These are phyloP conservation scores for Crithidia expoeki DNA, from an alignment of 208 protist genomes.

Conservation along the genomic window DNA sequence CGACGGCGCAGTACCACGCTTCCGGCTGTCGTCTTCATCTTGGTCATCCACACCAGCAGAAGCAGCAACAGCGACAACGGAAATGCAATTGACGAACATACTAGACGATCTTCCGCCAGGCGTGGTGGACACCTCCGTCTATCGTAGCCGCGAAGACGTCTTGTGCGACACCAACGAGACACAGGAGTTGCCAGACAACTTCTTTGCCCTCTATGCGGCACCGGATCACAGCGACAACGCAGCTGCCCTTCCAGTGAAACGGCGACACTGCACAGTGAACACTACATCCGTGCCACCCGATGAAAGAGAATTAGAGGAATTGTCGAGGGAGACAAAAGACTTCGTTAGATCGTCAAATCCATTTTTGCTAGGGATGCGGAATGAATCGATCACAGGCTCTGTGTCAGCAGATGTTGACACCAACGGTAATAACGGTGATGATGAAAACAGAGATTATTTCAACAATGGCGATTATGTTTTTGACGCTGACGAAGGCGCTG, in stretches of 20 bases:
- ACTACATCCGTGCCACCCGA: no score
- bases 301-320: no score
- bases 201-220: constrained; percentile 13
- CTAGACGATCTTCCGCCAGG: neutral
- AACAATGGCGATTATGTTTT: neutral
- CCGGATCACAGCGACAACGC: neutral
- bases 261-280: no score
- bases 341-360: no score
- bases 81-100: neutral
- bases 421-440: no score
- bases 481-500: neutral
- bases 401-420: no score
- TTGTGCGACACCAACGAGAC: constrained; percentile 11
- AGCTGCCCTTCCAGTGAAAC: neutral
- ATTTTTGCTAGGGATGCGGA: no score
- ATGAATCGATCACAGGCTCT: no score
- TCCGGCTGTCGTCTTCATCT: no score
- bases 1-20: no score
- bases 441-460: neutral
- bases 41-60: neutral
- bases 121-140: neutral
- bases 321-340: no score
- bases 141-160: neutral
- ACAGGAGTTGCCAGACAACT: constrained; percentile 21
- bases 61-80: neutral